These are phyloP conservation scores for Codiaeum variegatum DNA, from an alignment of 441 rosid species.

Conservation along the genomic window DNA sequence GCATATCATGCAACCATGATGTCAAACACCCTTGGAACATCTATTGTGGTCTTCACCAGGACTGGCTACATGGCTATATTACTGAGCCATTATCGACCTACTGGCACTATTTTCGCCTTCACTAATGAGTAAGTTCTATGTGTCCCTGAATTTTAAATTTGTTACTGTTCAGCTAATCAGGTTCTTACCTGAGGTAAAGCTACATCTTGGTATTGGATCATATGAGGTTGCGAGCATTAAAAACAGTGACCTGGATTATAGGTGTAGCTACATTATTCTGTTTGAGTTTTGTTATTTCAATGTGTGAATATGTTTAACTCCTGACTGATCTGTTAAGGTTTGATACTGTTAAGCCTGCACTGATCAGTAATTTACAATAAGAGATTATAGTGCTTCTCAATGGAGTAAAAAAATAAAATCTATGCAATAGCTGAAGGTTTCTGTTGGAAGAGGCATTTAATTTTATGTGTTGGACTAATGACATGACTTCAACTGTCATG, in stretches of 20 bases:
- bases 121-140: slow-evolving; percentile 70
- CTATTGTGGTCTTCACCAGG: slow-evolving; percentile 93
- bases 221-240: slow-evolving; percentile 4
- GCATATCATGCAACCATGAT: slow-evolving; percentile 99
- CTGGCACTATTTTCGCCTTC: slow-evolving; percentile 95
- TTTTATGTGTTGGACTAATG: slow-evolving; percentile 9
- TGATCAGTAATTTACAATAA: background rate
- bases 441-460: background rate
- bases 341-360: background rate
- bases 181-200: slow-evolving; percentile 4
- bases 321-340: background rate
- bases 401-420: background rate
- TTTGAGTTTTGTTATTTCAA: background rate
- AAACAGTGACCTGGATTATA: background rate
- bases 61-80: slow-evolving; percentile 92
- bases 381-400: background rate
- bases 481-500: slow-evolving; percentile 24
- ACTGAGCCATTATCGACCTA: slow-evolving; percentile 89
- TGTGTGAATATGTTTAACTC: background rate
- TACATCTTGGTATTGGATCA: background rate
- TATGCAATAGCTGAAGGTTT: background rate
- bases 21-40: slow-evolving; percentile 96
- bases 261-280: background rate
- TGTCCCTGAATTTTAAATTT: slow-evolving; percentile 2
- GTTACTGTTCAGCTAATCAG: background rate